Percentiles rank a stretch among this genome's conserved stretches.
phyloP scores from a whole-genome alignment of 805 yeast genomes.

The Ascoidea asiatica region DNA sequence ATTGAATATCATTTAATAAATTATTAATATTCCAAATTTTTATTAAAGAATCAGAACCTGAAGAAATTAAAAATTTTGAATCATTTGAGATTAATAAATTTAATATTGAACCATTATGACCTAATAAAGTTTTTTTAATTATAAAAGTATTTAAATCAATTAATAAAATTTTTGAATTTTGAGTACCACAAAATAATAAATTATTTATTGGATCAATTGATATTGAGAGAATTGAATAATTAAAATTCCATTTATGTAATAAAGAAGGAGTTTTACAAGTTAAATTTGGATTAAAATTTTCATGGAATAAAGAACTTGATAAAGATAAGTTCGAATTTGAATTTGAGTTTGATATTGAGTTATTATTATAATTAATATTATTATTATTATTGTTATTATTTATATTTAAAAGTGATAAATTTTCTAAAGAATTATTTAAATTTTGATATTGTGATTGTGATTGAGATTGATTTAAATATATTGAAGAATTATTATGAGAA shows the following conservation, averaged over 20 bases:
- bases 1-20: conserved; percentile 8
- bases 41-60: conserved; percentile 81
- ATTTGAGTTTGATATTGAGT: no score
- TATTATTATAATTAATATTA: no score
- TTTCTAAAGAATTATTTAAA: no score
- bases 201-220: conserved; percentile 44
- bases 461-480: no score
- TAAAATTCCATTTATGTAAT: conserved; percentile 67
- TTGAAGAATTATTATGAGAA: no score
- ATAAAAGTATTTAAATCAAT: conserved; percentile 57
- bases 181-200: conserved; percentile 79
- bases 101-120: conserved; percentile 66
- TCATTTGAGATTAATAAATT: conserved; percentile 33
- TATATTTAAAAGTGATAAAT: neutral
- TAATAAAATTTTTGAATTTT: conserved; percentile 65
- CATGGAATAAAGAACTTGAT: no score
- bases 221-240: conserved; percentile 61
- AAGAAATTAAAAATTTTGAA: conserved; percentile 59
- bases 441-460: no score
- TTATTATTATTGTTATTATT: neutral
- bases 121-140: conserved; percentile 34
- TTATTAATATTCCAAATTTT: conserved; percentile 65
- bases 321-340: no score
- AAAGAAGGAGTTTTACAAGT: conserved; percentile 17
- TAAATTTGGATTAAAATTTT: no score